A percentile compares a stretch with the other conserved stretches of the same genome.
These are phyloP conservation scores for Populus hybrid DNA, from an alignment of 441 rosid genomes.

Conservation along the genomic window DNA sequence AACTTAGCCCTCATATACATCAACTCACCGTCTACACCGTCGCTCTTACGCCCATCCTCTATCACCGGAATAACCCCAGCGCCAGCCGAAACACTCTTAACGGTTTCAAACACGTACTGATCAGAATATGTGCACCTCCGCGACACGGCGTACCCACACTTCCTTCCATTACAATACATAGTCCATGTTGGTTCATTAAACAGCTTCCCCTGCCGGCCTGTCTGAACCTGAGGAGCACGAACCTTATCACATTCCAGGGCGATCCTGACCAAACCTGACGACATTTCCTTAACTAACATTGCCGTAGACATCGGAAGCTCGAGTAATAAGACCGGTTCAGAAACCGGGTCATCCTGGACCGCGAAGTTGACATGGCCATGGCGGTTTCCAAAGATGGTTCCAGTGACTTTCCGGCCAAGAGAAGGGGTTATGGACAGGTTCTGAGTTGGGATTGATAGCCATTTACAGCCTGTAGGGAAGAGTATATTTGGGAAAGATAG, in stretches of 20 bases:
- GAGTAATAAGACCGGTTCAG: conserved; percentile 71
- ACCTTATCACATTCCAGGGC: conserved; percentile 74
- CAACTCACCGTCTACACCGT: conserved; percentile 59
- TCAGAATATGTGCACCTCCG: conserved; percentile 60
- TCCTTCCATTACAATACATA: conserved; percentile 88
- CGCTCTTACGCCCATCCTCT: conserved; percentile 42
- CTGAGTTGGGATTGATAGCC: conserved; percentile 50
- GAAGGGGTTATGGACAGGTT: conserved; percentile 45
- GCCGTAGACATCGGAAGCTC: conserved; percentile 80
- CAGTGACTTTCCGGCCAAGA: conserved; percentile 71
- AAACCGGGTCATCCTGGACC: conserved; percentile 64
- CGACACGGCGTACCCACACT: conserved; percentile 67
- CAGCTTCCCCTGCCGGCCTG: conserved; percentile 33
- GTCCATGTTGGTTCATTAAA: conserved; percentile 72
- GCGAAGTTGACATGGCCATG: conserved; percentile 79
- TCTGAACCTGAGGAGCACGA: conserved; percentile 1
- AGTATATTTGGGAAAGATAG: conserved; percentile 37
- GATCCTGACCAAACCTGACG: conserved; percentile 81
- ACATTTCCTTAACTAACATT: conserved; percentile 72
- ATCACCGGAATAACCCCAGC: conserved; percentile 79
- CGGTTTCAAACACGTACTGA: conserved; percentile 67
- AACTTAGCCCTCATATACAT: conserved; percentile 85
- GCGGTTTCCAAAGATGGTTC: conserved; percentile 71
- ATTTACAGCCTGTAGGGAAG: conserved; percentile 52
- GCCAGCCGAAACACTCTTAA: conserved; percentile 70